A percentile compares a stretch with the other conserved stretches of the same genome.
phyloP scores from a whole-genome alignment of 2,329 filamentous ascomycete species.

The Scortechinia acanthostroma region DNA sequence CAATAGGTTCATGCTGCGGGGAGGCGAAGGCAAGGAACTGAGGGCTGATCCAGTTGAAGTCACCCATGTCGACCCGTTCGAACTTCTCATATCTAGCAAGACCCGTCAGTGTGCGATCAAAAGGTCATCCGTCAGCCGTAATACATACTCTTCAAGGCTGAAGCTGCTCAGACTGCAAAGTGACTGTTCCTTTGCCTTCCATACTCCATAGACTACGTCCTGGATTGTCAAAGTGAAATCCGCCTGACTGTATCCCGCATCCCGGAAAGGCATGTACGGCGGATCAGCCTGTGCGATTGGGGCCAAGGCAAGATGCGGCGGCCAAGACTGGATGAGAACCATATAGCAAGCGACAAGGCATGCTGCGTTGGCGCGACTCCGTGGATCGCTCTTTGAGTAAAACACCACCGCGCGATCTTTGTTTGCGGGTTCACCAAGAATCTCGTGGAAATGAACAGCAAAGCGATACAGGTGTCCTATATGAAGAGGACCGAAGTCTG shows the following conservation, averaged over 20 bases:
- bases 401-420: conserved; percentile 87
- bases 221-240: conserved; percentile 94
- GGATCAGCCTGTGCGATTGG: conserved; percentile 95
- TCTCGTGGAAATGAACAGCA: conserved; percentile 89
- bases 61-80: conserved; percentile 92
- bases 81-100: conserved; percentile 68
- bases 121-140: not conserved
- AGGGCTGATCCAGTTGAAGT: conserved; percentile 99
- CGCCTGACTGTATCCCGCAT: conserved; percentile 95
- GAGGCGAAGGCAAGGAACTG: conserved; percentile 94
- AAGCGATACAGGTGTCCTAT: conserved; percentile 96
- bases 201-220: conserved; percentile 95
- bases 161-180: conserved; percentile 89
- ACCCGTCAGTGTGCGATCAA: conserved; percentile 19
- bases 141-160: conserved; percentile 74
- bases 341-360: conserved; percentile 96
- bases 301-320: conserved; percentile 86
- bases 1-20: conserved; percentile 74
- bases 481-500: conserved; percentile 94
- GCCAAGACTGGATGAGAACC: conserved; percentile 96
- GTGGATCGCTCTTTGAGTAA: conserved; percentile 85
- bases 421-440: conserved; percentile 84
- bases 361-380: conserved; percentile 86
- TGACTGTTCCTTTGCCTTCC: conserved; percentile 95
- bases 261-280: conserved; percentile 95